Evolutionary conservation across 129 eudicot species (phyloP), one percentile per base, ranked within the genome.

Genomic region (Scalesia atractyloides): DNA sequence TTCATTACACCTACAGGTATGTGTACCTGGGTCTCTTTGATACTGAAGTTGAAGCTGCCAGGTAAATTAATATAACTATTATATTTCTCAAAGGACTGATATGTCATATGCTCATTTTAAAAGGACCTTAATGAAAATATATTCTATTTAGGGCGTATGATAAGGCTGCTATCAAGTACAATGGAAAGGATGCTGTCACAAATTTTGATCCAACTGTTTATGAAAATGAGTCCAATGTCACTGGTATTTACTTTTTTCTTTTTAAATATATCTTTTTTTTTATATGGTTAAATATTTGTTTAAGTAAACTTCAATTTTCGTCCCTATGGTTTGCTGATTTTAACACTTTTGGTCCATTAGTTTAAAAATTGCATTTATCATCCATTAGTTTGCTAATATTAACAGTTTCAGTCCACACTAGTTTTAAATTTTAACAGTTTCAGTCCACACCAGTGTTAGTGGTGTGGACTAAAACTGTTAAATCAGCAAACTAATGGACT

Each of bases 31-130:
- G 99, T 9, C 96, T 95, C 30, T 95, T 95, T 79, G 97, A 95
- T 84, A 88, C 97, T 36, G 99, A 95, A 82, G 76, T 91, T 80
- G 99, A 95, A 86, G 99, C 99, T 71, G 99, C 99, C 75, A 95
- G 91, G 99, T 95, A 51, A 46, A 7, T 41, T 41, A 6, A 85
- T 73, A 33, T 68, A 71, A 24, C 68, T 18, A 58, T 26, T 78
- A 54, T 17, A 49, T 39, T 69, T 75, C 26, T 79, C 19, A 34
- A 66, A 76, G 82, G 83, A 73, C 57, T 80, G 47, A 69, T 59
- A 14, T 68, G 70, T 74, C 72, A 60, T 72, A 39, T 30, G 2
- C 63, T 43, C 46, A 66, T 66, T 73, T 14, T 4, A 5, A 72
- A 44, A 2, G 75, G 72, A 26, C 44, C n/a, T 18, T 2, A 62